These are phyloP conservation scores for Agaricus blazei DNA, from an alignment of 768 basidiomycete genomes.

Conservation along the genomic window DNA sequence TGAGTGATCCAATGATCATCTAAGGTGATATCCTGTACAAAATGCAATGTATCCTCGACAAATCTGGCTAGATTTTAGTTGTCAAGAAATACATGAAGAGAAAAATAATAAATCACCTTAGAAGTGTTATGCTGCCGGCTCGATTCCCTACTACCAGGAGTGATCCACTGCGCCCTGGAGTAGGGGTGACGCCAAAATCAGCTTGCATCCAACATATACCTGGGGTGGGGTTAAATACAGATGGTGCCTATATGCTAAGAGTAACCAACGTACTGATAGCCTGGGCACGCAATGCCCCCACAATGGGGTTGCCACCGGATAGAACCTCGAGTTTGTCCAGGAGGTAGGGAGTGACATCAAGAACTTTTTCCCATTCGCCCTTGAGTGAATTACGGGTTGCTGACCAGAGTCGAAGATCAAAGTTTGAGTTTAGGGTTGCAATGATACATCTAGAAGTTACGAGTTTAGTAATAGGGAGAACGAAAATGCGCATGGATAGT, in stretches of 20 bases:
- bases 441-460: slow-evolving; percentile 51
- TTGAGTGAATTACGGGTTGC: slow-evolving; percentile 62
- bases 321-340: slow-evolving; percentile 22
- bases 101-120: slow-evolving; percentile 35
- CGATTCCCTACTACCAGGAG: slow-evolving; percentile 66
- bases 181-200: slow-evolving; percentile 47
- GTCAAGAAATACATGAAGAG: not conserved
- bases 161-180: slow-evolving; percentile 50
- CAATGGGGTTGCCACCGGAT: slow-evolving; percentile 17
- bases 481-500: not conserved
- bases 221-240: slow-evolving; percentile 19
- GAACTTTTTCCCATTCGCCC: slow-evolving; percentile 70
- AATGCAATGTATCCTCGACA: not conserved
- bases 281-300: slow-evolving; percentile 47
- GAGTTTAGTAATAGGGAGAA: not conserved
- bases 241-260: not conserved
- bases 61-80: not conserved
- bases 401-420: slow-evolving; percentile 69
- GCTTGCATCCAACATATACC: slow-evolving; percentile 73
- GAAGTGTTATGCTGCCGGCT: slow-evolving; percentile 55
- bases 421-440: slow-evolving; percentile 65
- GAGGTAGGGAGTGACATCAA: slow-evolving; percentile 50
- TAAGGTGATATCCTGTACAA: slow-evolving; percentile 35
- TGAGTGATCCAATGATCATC: slow-evolving; percentile 61
- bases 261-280: slow-evolving; percentile 41